A percentile compares a stretch with the other conserved stretches of the same genome.
These are phyloP conservation scores for Magnusiomyces suaveolens DNA, from an alignment of 1,139 yeast genomes.

Conservation along the genomic window DNA sequence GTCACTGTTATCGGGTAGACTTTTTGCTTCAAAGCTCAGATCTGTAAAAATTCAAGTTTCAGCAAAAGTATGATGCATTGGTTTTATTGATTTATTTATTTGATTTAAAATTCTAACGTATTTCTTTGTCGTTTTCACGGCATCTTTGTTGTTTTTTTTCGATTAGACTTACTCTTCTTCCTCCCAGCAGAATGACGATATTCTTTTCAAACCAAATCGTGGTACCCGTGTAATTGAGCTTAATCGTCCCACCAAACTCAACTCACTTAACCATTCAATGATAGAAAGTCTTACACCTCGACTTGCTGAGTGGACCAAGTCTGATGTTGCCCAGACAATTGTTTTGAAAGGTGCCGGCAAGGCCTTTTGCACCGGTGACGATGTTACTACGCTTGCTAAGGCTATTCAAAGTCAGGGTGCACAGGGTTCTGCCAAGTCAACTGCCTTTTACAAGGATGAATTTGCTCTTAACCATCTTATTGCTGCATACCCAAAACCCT, in stretches of 20 bases:
- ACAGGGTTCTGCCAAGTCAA: conserved; percentile 34
- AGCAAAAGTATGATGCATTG: not conserved
- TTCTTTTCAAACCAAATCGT: conserved; percentile 38
- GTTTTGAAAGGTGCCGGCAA: conserved; percentile 58
- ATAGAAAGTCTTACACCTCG: conserved; percentile 65
- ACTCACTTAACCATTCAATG: conserved; percentile 78
- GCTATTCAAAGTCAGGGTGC: conserved; percentile 40
- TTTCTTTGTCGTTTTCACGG: too few relatives aligned
- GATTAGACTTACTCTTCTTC: conserved; percentile 16
- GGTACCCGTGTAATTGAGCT: conserved; percentile 61
- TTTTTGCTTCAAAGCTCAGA: not conserved
- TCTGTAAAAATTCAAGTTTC: not conserved
- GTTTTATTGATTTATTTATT: too few relatives aligned
- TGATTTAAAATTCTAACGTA: too few relatives aligned
- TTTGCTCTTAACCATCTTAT: conserved; percentile 72
- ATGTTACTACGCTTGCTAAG: conserved; percentile 59
- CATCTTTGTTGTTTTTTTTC: not conserved
- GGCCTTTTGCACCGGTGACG: conserved; percentile 71
- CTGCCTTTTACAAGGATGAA: conserved; percentile 67
- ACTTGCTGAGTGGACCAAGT: conserved; percentile 64
- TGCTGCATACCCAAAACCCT: conserved; percentile 76
- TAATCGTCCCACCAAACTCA: conserved; percentile 74
- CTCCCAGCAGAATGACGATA: conserved; percentile 37
- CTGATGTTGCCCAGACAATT: conserved; percentile 53
- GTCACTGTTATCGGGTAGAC: not conserved